Conservation (phyloP, 1,284 basidiomycete genomes). For the Kwoniella shivajii region DNA sequence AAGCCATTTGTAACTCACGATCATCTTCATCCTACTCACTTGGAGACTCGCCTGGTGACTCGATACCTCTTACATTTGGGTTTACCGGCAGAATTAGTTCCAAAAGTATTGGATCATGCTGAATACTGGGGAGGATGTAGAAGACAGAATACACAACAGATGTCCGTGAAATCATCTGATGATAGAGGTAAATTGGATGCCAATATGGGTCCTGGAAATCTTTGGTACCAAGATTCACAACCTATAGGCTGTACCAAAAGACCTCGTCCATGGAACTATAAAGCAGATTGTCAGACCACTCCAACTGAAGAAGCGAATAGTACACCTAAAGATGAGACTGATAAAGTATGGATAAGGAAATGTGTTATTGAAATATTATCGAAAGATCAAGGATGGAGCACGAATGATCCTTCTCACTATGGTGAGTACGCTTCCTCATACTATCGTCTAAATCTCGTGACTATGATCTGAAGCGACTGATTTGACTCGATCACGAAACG, state of each 20-base stretch:
- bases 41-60: constrained; percentile 19
- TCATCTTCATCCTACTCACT: constrained; percentile 15
- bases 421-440: constrained; percentile 25
- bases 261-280: not conserved
- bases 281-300: not conserved
- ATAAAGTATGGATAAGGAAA: constrained; percentile 26
- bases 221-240: constrained; percentile 38
- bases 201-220: constrained; percentile 26
- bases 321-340: constrained; percentile 1
- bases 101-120: constrained; percentile 34
- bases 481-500: not conserved
- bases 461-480: not conserved
- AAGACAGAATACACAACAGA: constrained; percentile 13
- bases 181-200: constrained; percentile 1
- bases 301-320: not conserved
- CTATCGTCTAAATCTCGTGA: not conserved
- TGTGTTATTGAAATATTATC: constrained; percentile 39
- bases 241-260: constrained; percentile 33
- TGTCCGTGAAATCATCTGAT: constrained; percentile 26
- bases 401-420: constrained; percentile 22
- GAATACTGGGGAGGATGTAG: constrained; percentile 32
- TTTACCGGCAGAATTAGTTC: constrained; percentile 36
- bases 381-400: constrained; percentile 47
- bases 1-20: constrained; percentile 20
- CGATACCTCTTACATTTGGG: constrained; percentile 12